These are phyloP conservation scores for Grosmannia clavigera DNA, from an alignment of 2,329 filamentous ascomycete genomes.

Conservation along the genomic window DNA sequence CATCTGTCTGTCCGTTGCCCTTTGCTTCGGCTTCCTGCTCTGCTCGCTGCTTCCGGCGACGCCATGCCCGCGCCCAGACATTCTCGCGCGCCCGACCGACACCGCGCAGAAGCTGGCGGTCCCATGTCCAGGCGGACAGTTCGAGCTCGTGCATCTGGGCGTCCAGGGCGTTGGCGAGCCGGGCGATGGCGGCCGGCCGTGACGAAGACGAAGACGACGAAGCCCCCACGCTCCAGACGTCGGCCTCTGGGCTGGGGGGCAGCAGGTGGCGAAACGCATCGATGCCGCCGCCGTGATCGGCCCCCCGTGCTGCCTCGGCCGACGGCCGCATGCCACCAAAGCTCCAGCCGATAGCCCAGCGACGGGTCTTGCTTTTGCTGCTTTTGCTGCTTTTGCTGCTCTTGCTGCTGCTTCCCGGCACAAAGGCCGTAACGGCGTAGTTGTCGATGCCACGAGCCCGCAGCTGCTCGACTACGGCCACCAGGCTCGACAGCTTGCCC, in stretches of 20 bases:
- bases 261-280: constrained; percentile 27
- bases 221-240: constrained; percentile 22
- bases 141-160: constrained; percentile 42
- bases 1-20: not conserved
- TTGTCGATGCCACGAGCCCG: constrained; percentile 49
- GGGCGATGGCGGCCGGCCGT: constrained; percentile 16
- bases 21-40: not conserved
- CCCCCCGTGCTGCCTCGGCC: constrained; percentile 29
- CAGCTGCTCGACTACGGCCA: constrained; percentile 46
- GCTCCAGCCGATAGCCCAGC: constrained; percentile 88
- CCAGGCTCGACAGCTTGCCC: constrained; percentile 62
- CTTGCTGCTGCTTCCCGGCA: constrained; percentile 42
- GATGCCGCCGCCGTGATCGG: constrained; percentile 9
- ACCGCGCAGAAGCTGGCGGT: constrained; percentile 38
- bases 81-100: constrained; percentile 54
- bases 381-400: not conserved
- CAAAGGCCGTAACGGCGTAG: constrained; percentile 69
- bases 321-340: constrained; percentile 56
- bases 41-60: constrained; percentile 40
- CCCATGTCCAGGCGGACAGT: constrained; percentile 52
- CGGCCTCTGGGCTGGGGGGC: constrained; percentile 28
- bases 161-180: constrained; percentile 24
- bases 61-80: constrained; percentile 67
- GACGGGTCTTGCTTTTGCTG: constrained; percentile 48
- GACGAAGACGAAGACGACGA: too few relatives aligned